Conservation (phyloP, 176 grass and related monocot species). For the Bolboschoenus planiculmis region DNA sequence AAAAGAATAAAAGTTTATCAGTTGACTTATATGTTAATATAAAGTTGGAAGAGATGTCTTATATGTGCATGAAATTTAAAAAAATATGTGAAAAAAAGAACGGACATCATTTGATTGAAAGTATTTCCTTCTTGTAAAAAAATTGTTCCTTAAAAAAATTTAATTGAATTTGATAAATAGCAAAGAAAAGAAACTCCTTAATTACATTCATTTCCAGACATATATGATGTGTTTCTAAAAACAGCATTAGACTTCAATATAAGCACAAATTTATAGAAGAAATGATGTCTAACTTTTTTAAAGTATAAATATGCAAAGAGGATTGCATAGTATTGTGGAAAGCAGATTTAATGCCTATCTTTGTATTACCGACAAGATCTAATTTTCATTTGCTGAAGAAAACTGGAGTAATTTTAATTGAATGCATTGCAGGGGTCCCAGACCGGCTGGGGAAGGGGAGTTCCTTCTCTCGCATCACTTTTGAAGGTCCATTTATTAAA, state of each 20-base stretch:
- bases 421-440: neutral
- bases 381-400: neutral
- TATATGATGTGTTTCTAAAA: no score
- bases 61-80: neutral
- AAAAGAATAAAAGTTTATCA: no score
- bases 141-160: no score
- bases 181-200: no score
- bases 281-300: no score
- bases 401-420: neutral
- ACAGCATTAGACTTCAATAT: no score
- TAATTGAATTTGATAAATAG: no score
- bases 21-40: no score
- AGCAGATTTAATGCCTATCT: neutral
- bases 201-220: no score
- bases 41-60: no score
- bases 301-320: neutral
- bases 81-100: neutral
- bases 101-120: neutral
- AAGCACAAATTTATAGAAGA: neutral
- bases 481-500: slow-evolving; percentile 10
- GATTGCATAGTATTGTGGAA: neutral
- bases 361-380: neutral
- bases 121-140: neutral
- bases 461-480: slow-evolving; percentile 12
- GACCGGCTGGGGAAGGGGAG: neutral